phyloP scores from a whole-genome alignment of 2,329 filamentous ascomycete species.

The Colletotrichum liaoningense region DNA sequence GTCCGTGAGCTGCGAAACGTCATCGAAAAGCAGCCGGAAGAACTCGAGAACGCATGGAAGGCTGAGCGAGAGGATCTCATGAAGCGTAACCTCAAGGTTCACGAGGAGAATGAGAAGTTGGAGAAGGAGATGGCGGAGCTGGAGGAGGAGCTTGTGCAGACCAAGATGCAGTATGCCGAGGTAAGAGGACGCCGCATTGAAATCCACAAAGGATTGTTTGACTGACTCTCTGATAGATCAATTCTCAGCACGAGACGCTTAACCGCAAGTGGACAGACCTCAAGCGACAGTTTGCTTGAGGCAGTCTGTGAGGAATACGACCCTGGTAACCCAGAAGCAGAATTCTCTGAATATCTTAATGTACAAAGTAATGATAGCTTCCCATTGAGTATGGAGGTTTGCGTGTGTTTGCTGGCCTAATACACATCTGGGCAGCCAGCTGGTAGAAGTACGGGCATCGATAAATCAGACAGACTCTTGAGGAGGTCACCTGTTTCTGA shows the following conservation, averaged over 20 bases:
- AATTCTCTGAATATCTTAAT: constrained; percentile 35
- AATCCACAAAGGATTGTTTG: not conserved
- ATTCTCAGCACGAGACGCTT: constrained; percentile 76
- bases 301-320: constrained; percentile 5
- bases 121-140: constrained; percentile 93
- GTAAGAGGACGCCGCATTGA: constrained; percentile 66
- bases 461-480: not conserved
- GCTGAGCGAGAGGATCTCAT: constrained; percentile 92
- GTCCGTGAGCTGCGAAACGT: constrained; percentile 87
- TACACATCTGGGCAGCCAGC: constrained; percentile 31
- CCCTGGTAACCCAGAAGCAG: constrained; percentile 31
- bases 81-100: constrained; percentile 91
- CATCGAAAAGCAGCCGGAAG: constrained; percentile 88
- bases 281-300: constrained; percentile 65
- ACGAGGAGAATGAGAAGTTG: constrained; percentile 89
- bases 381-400: constrained; percentile 30
- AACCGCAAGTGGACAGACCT: constrained; percentile 83
- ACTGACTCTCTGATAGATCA: constrained; percentile 64
- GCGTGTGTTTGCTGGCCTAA: constrained; percentile 34
- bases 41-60: constrained; percentile 85
- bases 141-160: constrained; percentile 90
- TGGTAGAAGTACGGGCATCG: constrained; percentile 2
- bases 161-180: constrained; percentile 96
- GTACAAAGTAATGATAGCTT: constrained; percentile 36
- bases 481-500: constrained; percentile 20